Base-by-base conservation (phyloP, 106 monocot genomes). In the Allium sativum region DNA sequence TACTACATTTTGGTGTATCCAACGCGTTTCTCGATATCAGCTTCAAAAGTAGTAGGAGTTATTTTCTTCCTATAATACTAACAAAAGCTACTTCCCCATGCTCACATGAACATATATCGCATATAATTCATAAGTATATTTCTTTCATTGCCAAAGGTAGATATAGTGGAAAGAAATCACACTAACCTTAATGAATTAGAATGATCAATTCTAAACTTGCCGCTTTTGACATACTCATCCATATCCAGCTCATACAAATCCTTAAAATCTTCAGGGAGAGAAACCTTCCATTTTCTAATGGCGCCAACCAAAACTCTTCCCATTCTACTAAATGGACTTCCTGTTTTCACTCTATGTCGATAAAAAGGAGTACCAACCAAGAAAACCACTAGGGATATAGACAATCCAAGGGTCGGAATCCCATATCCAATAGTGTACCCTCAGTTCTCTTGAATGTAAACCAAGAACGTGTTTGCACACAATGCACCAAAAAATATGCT, bases 401-500 rank as follows among this genome's bases (percentile, higher is more conserved):
- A 58, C 62, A 84, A 13, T 19, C 69, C 68, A 54, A 15, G 69
- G 69, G 21, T 58, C 46, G 20, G 79, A 70, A 55, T 18, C 53
- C 48, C 48, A 19, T 71, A 71, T 9, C 92, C 87, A 19, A 92
- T 53, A 0, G 80, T 65, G 74, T 76, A 92, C 0, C 93, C 84
- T 17, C 79, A 79, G 45, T 82, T 88, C 60, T 82, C 82, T 62
- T 93, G 93, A 64, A 89, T 67, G 56, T 93, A 93, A 13, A 88
- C 77, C 7, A 93, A 79, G 10, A 88, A 75, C 11, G 77, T 82
- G 68, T 70, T 73, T 48, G 93, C 78, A 60, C 88, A 88, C 51
- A 93, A 79, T 16, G 84, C 70, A 46, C 93, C 93, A 16, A 85
- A 68, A 65, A 82, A 93, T 70, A 88, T 85, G 72, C 85, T 88